Evolutionary conservation across 1,284 basidiomycete genomes (phyloP), one percentile per base, ranked within the genome.

Genomic region (Salmacisia buchloeana): DNA sequence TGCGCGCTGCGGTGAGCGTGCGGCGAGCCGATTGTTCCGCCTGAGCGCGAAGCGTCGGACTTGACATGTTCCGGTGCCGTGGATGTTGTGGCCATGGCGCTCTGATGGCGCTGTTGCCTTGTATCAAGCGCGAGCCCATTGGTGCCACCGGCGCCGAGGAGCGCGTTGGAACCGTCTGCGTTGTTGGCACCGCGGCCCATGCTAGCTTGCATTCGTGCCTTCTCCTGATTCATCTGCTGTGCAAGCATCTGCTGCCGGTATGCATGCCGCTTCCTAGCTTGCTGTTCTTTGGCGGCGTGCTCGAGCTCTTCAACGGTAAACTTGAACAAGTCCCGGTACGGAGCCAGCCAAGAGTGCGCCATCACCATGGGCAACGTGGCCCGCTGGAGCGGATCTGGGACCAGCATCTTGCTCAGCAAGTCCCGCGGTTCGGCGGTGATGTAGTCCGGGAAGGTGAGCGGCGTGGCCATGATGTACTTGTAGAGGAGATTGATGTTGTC

Each of bases 401-500:
- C 77, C 41, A 79, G 71, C 76, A 79, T 78, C 54, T 66, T 68
- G 45, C 67, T 69, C 34, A 79, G 70, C 35, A 79, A 59, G 59
- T 77, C 74, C 61, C 77, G 73, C 10, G 77, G 77, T 59, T 79
- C 68, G 29, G 75, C 67, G 27, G 69, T 73, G 61, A 79, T 74
- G 64, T 79, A 79, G 60, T 79, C 77, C 36, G 77, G 77, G 68
- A 79, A 79, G 35, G 74, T 71, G 25, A 79, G 69, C 0, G 76
- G 76, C 10, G 77, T 79, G 13, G 77, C 74, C 59, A 97, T 90
- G 81, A 99, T 99, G 83, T 99, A 99, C 81, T 91, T 93, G 87
- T 98, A 99, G 59, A 99, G 84, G n/a, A 97, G 84, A 79, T 97
- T 98, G 85, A 98, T 98, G 82, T 98, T 98, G 83, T 98, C 94